Evolutionary conservation across 352 stramenopile species (phyloP).

Genomic region (Elongisporangium prolatum): DNA sequence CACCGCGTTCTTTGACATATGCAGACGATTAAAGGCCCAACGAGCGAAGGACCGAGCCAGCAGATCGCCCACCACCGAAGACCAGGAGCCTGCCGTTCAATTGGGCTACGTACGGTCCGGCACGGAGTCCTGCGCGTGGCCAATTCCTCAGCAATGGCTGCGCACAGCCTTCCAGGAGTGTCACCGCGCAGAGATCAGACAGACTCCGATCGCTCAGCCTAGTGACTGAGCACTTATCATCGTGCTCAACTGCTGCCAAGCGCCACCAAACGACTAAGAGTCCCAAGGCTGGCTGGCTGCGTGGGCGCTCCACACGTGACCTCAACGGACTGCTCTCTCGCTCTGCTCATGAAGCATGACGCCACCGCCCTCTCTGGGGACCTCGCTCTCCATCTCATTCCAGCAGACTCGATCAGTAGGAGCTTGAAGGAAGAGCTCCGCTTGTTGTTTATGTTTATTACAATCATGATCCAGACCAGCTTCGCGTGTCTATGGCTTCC

Average conservation of each 20-base stretch:
- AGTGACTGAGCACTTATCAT: neutral
- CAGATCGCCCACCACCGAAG: neutral
- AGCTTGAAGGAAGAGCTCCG: neutral
- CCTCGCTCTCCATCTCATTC: neutral
- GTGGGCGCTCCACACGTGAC: too few relatives aligned
- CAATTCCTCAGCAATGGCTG: neutral
- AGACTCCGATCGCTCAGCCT: neutral
- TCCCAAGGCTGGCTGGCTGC: too few relatives aligned
- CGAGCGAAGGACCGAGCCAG: neutral
- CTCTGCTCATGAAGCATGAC: neutral
- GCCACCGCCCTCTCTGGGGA: neutral
- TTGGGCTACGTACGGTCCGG: neutral
- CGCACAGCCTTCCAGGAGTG: neutral
- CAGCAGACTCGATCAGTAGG: neutral
- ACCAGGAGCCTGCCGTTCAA: neutral
- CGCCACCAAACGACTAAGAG: neutral
- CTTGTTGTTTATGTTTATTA: neutral
- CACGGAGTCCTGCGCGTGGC: neutral
- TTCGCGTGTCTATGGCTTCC: neutral
- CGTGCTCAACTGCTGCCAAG: neutral
- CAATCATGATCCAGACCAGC: neutral
- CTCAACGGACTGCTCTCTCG: neutral
- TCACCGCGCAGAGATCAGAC: neutral
- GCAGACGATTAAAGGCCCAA: neutral
- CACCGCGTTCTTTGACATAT: neutral